Conservation (phyloP, 768 basidiomycete genomes). For the Termitomyces sp. region DNA sequence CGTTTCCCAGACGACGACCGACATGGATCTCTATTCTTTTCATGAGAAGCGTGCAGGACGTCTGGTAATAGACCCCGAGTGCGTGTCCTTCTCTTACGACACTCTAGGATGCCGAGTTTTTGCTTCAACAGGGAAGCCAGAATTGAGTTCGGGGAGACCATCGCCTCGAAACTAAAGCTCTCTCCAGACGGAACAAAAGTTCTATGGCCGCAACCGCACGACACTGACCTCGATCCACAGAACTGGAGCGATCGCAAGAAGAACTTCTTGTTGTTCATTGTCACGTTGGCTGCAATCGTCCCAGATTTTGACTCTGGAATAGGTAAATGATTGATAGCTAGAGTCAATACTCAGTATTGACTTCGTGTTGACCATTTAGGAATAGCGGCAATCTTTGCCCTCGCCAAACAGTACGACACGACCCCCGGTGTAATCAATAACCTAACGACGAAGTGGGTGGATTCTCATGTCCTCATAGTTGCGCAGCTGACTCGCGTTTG, state of each 20-base stretch:
- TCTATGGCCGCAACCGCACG: slow-evolving; percentile 57
- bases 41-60: slow-evolving; percentile 53
- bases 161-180: slow-evolving; percentile 50
- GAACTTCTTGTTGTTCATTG: slow-evolving; percentile 43
- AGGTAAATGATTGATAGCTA: slow-evolving; percentile 26
- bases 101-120: neutral
- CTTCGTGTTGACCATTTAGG: slow-evolving; percentile 19
- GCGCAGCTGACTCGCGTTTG: no score
- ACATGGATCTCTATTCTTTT: slow-evolving; percentile 33
- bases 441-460: slow-evolving; percentile 38
- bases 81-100: slow-evolving; percentile 11
- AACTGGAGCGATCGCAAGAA: slow-evolving; percentile 47
- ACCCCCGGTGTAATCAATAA: slow-evolving; percentile 51
- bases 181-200: slow-evolving; percentile 48
- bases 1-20: no score
- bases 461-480: no score
- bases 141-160: slow-evolving; percentile 49
- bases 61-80: slow-evolving; percentile 57
- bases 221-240: slow-evolving; percentile 28
- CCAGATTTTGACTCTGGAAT: slow-evolving; percentile 60
- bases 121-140: slow-evolving; percentile 40
- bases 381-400: slow-evolving; percentile 54
- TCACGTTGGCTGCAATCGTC: slow-evolving; percentile 54
- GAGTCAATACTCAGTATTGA: neutral
- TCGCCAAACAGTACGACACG: slow-evolving; percentile 48